A percentile compares a stretch with the other conserved stretches of the same genome.
Conservation (phyloP, 345 rosid genomes). For the Pistacia vera region DNA sequence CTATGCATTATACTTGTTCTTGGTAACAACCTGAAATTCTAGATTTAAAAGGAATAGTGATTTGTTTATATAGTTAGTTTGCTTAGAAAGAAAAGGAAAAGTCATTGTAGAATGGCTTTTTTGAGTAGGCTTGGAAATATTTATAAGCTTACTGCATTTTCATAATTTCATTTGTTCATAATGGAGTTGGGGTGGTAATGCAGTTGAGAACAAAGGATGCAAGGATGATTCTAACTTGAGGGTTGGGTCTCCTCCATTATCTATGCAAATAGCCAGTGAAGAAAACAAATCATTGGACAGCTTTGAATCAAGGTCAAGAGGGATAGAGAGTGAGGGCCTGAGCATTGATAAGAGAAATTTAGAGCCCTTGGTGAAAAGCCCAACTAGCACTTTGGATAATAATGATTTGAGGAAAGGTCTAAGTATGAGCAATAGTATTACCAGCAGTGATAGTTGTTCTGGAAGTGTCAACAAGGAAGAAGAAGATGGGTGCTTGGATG, state of each 20-base stretch:
- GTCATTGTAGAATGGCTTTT: not conserved
- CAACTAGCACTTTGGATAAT: constrained; percentile 31
- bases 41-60: constrained; percentile 3
- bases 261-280: not conserved
- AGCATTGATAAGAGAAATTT: constrained; percentile 18
- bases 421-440: constrained; percentile 17
- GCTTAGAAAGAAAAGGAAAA: not conserved
- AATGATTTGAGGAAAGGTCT: constrained; percentile 29
- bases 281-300: constrained; percentile 7
- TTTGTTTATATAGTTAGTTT: not conserved
- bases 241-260: constrained; percentile 14
- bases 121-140: not conserved
- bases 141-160: constrained; percentile 12
- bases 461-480: constrained; percentile 40
- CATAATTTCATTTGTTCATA: constrained; percentile 2
- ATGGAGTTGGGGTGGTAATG: constrained; percentile 20
- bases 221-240: constrained; percentile 18
- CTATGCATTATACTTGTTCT: not conserved
- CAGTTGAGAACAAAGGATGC: constrained; percentile 28
- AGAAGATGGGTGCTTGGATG: constrained; percentile 38
- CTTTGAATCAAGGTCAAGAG: constrained; percentile 11
- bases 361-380: constrained; percentile 19
- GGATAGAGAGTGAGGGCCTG: constrained; percentile 21
- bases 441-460: constrained; percentile 24
- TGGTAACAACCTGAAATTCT: not conserved